Base-by-base conservation (phyloP, 2,329 filamentous ascomycete genomes). In the Samsoniella hepiali region DNA sequence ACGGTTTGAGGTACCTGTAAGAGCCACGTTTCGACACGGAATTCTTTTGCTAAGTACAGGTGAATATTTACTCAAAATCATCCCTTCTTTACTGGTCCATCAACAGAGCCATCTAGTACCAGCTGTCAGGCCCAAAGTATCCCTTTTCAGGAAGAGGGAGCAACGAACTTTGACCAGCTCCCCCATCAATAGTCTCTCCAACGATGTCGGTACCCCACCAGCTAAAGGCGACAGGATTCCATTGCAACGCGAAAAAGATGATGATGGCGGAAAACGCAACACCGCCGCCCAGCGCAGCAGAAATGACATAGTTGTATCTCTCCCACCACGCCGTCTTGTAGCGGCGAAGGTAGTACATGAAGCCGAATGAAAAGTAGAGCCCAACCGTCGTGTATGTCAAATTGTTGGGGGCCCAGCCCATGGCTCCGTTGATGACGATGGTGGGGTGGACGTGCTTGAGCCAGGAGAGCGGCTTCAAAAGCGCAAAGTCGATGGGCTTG, bases 231-330 rank as follows among this genome's bases (percentile, higher is more conserved):
- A 72, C 69, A 0, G 74, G 73, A 60, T 76, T 71, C 56, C 76
- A 79, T 5, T 73, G 73, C 5, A 79, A 70, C 0, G 77, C 76
- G 59, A 79, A 79, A 66, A 79, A 79, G 66, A 78, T 77, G 62
- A 80, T 68, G 27, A 80, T 69, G 17, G 71, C 78, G 17, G 73
- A 74, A 49, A 79, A 69, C n/a, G 78, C 78, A 1, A 80, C 73
- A 1, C 76, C 77, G 3, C 73, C 75, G 17, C 72, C 75, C 36
- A 81, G 67, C 1, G 75, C 76, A 0, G 78, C 76, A 1, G 75
- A 76, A 1, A 80, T 67, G 6, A 79, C 73, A 62, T 79, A 80
- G 67, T 78, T 79, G 70, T 80, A 80, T 71, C 79, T 78, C 57
- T 77, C 75, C 76, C 76, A 79, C 76, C 76, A 79, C 0, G 77